phyloP scores from a whole-genome alignment of 2,329 filamentous ascomycete species.

The Pseudogymnoascus sp. region DNA sequence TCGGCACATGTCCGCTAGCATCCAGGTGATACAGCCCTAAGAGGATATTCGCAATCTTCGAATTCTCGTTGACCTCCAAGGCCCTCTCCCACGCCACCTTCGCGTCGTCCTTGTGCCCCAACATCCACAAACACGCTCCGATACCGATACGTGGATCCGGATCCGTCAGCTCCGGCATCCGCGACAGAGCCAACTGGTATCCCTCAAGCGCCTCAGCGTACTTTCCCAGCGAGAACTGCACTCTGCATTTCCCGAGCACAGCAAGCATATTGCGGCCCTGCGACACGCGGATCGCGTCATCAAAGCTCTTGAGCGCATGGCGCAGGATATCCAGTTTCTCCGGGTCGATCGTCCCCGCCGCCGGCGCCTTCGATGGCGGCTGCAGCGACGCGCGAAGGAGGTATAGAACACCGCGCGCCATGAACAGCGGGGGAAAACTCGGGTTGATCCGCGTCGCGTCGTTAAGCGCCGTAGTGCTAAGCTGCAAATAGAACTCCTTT shows the following conservation, averaged over 20 bases:
- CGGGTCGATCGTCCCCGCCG: conserved; percentile 54
- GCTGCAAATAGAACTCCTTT: conserved; percentile 86
- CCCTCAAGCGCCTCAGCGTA: conserved; percentile 72
- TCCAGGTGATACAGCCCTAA: conserved; percentile 87
- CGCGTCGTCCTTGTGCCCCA: conserved; percentile 89
- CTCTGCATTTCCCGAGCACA: conserved; percentile 78
- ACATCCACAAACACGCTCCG: conserved; percentile 93
- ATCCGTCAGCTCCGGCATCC: conserved; percentile 80
- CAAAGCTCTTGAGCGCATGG: conserved; percentile 84
- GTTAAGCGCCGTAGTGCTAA: conserved; percentile 85
- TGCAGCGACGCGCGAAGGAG: conserved; percentile 82
- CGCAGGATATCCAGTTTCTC: conserved; percentile 73
- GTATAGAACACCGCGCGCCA: conserved; percentile 82
- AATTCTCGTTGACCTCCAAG: conserved; percentile 70
- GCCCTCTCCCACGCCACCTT: conserved; percentile 83
- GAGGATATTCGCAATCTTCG: conserved; percentile 83
- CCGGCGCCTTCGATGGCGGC: conserved; percentile 58
- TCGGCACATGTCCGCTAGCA: conserved; percentile 71
- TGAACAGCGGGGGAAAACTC: conserved; percentile 79
- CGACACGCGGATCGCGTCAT: conserved; percentile 82
- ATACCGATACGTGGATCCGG: conserved; percentile 95
- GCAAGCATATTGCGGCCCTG: conserved; percentile 86
- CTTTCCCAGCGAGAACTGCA: conserved; percentile 77
- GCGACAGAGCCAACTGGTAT: conserved; percentile 81
- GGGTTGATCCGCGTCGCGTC: conserved; percentile 93